Percentiles rank a stretch among this genome's conserved stretches.
phyloP scores from a whole-genome alignment of 257 asterid genomes.

The Linderniella brevidens region DNA sequence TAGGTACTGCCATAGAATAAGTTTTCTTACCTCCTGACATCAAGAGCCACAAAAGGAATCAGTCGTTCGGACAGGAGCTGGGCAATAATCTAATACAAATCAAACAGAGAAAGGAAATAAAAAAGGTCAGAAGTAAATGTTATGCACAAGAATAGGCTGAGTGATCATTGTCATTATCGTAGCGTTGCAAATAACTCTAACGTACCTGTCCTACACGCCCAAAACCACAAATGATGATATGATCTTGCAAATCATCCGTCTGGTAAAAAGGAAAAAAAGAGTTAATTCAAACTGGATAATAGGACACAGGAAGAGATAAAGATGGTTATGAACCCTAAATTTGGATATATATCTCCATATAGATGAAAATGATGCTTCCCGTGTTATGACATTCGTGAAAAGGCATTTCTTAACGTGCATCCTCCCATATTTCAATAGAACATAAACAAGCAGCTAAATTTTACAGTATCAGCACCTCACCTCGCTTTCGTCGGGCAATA shows the following conservation, averaged over 20 bases:
- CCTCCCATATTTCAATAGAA: not conserved
- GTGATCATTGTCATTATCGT: not conserved
- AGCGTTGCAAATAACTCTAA: constrained; percentile 1
- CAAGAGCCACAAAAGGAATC: constrained; percentile 98
- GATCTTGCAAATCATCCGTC: constrained; percentile 99
- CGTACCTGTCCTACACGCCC: constrained; percentile 99
- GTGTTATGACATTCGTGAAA: too few species aligned
- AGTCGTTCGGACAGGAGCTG: constrained; percentile 98
- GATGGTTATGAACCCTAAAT: too few species aligned
- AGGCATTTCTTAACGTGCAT: not conserved
- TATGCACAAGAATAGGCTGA: constrained; percentile 1
- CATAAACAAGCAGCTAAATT: not conserved
- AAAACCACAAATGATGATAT: constrained; percentile 90
- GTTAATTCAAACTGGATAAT: not conserved
- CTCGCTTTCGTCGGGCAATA: constrained; percentile 96
- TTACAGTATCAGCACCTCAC: constrained; percentile 14
- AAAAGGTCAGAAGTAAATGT: not conserved
- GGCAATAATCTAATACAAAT: constrained; percentile 72
- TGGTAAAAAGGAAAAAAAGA: constrained; percentile 12
- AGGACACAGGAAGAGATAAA: too few species aligned
- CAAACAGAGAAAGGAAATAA: constrained; percentile 5
- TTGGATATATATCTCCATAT: too few species aligned
- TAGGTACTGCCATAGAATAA: not conserved
- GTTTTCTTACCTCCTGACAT: constrained; percentile 71
- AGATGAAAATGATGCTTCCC: too few species aligned